A percentile compares a stretch with the other conserved stretches of the same genome.
Conservation (phyloP, 2,329 filamentous ascomycete species). For the Paecilomyces formosus region DNA sequence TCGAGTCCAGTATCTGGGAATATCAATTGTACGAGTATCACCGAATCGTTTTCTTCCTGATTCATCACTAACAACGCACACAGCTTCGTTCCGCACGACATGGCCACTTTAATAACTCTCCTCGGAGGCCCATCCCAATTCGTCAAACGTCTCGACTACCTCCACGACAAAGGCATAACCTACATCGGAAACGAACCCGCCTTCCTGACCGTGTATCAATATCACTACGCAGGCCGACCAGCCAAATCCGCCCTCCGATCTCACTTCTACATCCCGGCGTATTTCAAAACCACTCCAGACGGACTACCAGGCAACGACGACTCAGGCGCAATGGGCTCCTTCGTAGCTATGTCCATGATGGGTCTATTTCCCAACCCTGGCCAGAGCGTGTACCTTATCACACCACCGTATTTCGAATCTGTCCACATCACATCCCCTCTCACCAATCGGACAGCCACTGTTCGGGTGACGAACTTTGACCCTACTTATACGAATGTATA, state of each 20-base stretch:
- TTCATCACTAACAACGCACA: constrained; percentile 27
- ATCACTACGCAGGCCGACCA: constrained; percentile 58
- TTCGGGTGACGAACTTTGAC: constrained; percentile 54
- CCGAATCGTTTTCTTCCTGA: constrained; percentile 7
- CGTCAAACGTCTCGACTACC: constrained; percentile 49
- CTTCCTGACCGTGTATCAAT: constrained; percentile 56
- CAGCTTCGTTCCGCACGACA: constrained; percentile 42
- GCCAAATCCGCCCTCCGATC: constrained; percentile 38
- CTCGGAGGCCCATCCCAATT: constrained; percentile 52
- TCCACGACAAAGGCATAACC: constrained; percentile 54
- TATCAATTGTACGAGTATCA: constrained; percentile 39
- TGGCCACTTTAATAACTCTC: constrained; percentile 44
- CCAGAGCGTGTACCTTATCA: constrained; percentile 60
- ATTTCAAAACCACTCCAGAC: constrained; percentile 47
- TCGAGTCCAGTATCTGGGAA: constrained; percentile 25
- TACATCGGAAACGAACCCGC: constrained; percentile 56
- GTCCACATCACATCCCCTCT: constrained; percentile 48
- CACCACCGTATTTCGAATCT: constrained; percentile 53
- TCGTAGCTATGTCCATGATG: constrained; percentile 56
- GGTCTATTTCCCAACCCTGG: constrained; percentile 58
- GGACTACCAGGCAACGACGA: constrained; percentile 61
- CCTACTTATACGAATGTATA: constrained; percentile 47
- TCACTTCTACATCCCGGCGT: constrained; percentile 54
- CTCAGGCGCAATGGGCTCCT: constrained; percentile 58
- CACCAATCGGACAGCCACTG: constrained; percentile 50